Evolutionary conservation across 225 moss, liverwort and hornwort species (phyloP), one percentile per base, ranked within the genome.

Genomic region (Thuidium tamariscinum): DNA sequence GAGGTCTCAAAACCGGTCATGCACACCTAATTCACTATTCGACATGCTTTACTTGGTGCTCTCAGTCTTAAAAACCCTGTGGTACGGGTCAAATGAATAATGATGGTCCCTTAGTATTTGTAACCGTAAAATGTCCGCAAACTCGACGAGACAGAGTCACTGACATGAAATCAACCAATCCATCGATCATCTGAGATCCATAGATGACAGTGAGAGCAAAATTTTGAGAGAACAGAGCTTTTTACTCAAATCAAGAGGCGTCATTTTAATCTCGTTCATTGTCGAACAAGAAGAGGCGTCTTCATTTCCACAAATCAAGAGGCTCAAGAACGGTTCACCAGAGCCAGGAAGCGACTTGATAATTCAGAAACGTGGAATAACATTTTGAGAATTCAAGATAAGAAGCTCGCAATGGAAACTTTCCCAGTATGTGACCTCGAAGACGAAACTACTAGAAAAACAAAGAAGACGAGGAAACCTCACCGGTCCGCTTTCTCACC

Each of bases 401-500:
- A 54, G 54, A 67, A 85, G 82, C 79, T 62, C 85, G 79, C 39
- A 68, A 75, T 68, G 74, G 21, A 55, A 18, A 55, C 27, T 84
- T 73, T 84, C 77, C 49, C 77, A 84, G 82, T 36, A 85, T 46
- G 62, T 74, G 44, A 89, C 79, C 46, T 89, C 74, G 8, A 71
- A 82, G 55, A 74, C 85, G 67, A 80, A 77, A 77, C 72, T 52
- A 76, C 49, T 82, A 32, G 82, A 84, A 34, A 55, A 80, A 74
- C 37, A 46, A 65, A 73, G 20, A 89, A 68, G 72, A 79, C 36
- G 65, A 81, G 41, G 72, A 86, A 75, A 52, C 65, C 89, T 87
- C 63, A 96, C 96, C 98, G 94, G 93, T 97, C 94, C 80, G 95
- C 97, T 84, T 91, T 99, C 86, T 94, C 95, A 62, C 97, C 95